A percentile compares a stretch with the other conserved stretches of the same genome.
phyloP scores from a whole-genome alignment of 1,139 yeast genomes.

The Diutina mesorugosa region DNA sequence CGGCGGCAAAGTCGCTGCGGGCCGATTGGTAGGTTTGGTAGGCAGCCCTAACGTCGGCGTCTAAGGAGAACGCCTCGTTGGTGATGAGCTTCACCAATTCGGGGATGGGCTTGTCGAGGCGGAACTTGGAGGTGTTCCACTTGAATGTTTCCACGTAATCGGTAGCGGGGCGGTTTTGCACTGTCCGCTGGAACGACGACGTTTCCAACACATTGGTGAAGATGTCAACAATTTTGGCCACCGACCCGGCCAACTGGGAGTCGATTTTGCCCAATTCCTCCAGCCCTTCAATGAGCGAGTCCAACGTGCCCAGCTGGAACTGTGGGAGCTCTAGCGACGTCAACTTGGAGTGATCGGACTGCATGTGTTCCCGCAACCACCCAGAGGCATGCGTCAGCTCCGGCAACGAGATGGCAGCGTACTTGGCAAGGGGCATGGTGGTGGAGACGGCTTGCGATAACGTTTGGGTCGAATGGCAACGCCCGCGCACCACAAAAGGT shows the following conservation, averaged over 20 bases:
- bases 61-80: constrained; percentile 69
- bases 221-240: constrained; percentile 66
- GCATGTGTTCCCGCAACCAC: constrained; percentile 1
- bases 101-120: constrained; percentile 72
- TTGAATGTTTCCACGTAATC: constrained; percentile 61
- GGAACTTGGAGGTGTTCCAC: constrained; percentile 82
- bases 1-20: constrained; percentile 70
- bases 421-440: constrained; percentile 2
- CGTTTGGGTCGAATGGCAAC: neutral
- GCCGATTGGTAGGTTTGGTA: constrained; percentile 69
- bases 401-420: constrained; percentile 1
- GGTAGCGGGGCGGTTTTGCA: constrained; percentile 35
- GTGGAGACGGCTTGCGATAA: neutral
- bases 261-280: constrained; percentile 82
- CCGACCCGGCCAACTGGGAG: constrained; percentile 53
- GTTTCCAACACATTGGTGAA: constrained; percentile 27
- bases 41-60: constrained; percentile 64
- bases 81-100: constrained; percentile 62
- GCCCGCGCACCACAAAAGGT: neutral
- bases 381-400: neutral
- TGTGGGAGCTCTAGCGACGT: constrained; percentile 48
- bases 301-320: constrained; percentile 91
- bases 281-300: constrained; percentile 77
- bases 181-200: constrained; percentile 9
- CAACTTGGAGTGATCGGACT: neutral